A percentile compares a stretch with the other conserved stretches of the same genome.
These are phyloP conservation scores for Ceratocystis variospora DNA, from an alignment of 2,329 filamentous ascomycete species.

Conservation along the genomic window DNA sequence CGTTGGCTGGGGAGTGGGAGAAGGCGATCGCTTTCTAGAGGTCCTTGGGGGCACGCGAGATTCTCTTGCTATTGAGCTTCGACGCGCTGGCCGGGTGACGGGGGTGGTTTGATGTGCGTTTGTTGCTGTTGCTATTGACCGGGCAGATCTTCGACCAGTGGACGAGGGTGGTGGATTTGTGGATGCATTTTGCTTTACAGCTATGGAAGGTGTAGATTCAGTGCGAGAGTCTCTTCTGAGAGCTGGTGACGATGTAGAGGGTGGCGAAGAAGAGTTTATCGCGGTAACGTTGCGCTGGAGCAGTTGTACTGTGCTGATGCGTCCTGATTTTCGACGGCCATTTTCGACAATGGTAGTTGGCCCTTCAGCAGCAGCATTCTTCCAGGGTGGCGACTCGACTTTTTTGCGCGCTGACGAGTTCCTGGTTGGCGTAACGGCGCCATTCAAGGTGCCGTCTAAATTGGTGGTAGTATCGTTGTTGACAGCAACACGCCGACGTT, in stretches of 20 bases:
- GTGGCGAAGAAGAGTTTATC: neutral
- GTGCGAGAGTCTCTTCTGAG: neutral
- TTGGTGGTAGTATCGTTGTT: conserved; percentile 21
- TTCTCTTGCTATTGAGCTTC: conserved; percentile 1
- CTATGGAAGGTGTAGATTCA: neutral
- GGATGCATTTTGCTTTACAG: neutral
- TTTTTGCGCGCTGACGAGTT: conserved; percentile 33
- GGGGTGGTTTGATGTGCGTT: neutral
- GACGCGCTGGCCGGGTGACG: conserved; percentile 2
- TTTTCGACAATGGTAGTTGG: conserved; percentile 71
- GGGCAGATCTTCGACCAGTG: neutral
- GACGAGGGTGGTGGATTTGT: neutral
- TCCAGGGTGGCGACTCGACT: conserved; percentile 76
- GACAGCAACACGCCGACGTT: conserved; percentile 45
- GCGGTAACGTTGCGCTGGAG: neutral
- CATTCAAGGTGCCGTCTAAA: conserved; percentile 19
- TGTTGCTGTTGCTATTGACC: neutral
- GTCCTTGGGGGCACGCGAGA: conserved; percentile 5
- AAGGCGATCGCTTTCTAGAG: conserved; percentile 24
- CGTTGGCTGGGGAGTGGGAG: conserved; percentile 24
- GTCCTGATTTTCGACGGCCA: conserved; percentile 54
- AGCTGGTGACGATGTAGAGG: neutral
- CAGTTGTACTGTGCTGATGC: conserved; percentile 39
- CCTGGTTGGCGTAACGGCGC: conserved; percentile 27
- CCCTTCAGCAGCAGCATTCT: conserved; percentile 67